Evolutionary conservation across 768 basidiomycete genomes (phyloP).

Genomic region (Boletales sp.): DNA sequence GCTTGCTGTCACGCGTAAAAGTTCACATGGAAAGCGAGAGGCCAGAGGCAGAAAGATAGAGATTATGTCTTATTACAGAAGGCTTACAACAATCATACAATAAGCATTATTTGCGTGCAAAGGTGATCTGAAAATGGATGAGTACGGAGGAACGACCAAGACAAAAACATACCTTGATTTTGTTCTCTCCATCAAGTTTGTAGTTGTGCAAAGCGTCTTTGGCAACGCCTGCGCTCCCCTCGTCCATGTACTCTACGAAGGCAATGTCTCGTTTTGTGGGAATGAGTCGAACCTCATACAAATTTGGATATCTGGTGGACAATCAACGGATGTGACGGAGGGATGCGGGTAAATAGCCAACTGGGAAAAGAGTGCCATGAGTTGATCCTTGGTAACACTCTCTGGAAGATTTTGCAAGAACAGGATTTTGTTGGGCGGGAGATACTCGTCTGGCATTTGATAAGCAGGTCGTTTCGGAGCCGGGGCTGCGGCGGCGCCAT

Average conservation of each 20-base stretch:
- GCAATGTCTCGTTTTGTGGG: slow-evolving; percentile 97
- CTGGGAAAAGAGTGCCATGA: slow-evolving; percentile 90
- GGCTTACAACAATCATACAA: slow-evolving; percentile 27
- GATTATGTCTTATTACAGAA: slow-evolving; percentile 30
- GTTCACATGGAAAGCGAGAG: slow-evolving; percentile 17
- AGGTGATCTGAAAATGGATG: slow-evolving; percentile 52
- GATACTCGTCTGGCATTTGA: slow-evolving; percentile 99
- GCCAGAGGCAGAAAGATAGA: slow-evolving; percentile 11
- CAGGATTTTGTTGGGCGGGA: slow-evolving; percentile 98
- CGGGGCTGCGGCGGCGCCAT: slow-evolving; percentile 62
- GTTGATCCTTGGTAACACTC: slow-evolving; percentile 86
- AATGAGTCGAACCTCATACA: slow-evolving; percentile 97
- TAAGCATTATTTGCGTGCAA: slow-evolving; percentile 61
- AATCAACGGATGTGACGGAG: background rate
- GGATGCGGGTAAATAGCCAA: slow-evolving; percentile 37
- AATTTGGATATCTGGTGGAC: slow-evolving; percentile 75
- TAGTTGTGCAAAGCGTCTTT: slow-evolving; percentile 97
- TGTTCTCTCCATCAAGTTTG: slow-evolving; percentile 95
- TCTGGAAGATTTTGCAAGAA: slow-evolving; percentile 98
- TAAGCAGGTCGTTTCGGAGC: slow-evolving; percentile 77
- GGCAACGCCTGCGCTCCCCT: slow-evolving; percentile 83
- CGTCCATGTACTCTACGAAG: slow-evolving; percentile 97
- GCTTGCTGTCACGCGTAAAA: slow-evolving; percentile 26
- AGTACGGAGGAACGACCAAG: slow-evolving; percentile 1
- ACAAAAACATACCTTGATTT: slow-evolving; percentile 76